Evolutionary conservation across 2,329 filamentous ascomycete genomes (phyloP).

Genomic region (Botrytis deweyae): DNA sequence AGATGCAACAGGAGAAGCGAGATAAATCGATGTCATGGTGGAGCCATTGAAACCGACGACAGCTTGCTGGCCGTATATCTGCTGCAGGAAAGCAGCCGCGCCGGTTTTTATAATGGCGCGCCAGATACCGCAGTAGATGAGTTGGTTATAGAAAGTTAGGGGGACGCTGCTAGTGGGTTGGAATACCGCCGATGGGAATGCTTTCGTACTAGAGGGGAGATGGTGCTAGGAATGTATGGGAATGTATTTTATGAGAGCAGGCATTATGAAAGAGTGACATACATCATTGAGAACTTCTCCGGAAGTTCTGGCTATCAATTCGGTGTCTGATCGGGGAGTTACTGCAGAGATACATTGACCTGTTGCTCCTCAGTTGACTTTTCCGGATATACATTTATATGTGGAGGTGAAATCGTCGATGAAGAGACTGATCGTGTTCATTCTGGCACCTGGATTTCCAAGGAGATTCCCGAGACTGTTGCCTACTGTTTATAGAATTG

Average conservation of each 20-base stretch:
- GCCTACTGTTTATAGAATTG: too few species aligned
- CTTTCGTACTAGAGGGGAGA: neutral
- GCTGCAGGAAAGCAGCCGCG: neutral
- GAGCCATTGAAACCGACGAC: neutral
- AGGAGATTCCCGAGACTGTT: too few species aligned
- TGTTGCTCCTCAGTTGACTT: too few species aligned
- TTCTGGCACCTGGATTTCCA: too few species aligned
- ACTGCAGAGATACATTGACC: neutral
- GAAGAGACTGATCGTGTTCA: too few species aligned
- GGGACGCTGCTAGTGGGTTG: neutral
- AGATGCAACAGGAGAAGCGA: neutral
- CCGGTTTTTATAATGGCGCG: neutral
- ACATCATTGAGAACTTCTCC: constrained; percentile 6
- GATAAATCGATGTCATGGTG: neutral
- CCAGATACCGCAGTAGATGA: neutral
- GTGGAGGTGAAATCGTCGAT: too few species aligned
- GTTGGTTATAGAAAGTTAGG: neutral
- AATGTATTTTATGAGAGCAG: neutral
- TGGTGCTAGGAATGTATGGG: neutral
- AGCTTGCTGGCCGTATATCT: neutral
- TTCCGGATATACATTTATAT: too few species aligned
- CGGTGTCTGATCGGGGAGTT: neutral
- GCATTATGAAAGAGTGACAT: neutral
- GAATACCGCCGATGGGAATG: neutral
- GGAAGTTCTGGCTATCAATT: neutral